Conservation (phyloP, 1,284 basidiomycete genomes). For the Cutaneotrichosporon cavernicola region DNA sequence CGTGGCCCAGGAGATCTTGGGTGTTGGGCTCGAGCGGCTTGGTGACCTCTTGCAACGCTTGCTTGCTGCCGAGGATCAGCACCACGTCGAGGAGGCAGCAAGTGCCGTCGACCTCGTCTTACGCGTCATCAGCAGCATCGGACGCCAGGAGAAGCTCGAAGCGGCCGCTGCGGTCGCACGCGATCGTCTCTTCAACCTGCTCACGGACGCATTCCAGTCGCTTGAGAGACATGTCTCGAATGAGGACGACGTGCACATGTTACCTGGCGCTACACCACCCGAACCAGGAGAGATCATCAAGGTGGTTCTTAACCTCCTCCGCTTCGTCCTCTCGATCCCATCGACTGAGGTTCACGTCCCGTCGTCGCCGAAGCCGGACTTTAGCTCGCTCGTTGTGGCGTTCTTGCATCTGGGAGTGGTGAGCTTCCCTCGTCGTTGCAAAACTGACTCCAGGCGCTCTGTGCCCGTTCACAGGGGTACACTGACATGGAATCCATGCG, state of each 20-base stretch:
- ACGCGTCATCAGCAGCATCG: slow-evolving; percentile 38
- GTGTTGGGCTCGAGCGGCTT: slow-evolving; percentile 43
- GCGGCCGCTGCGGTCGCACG: slow-evolving; percentile 26
- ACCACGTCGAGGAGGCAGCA: slow-evolving; percentile 28
- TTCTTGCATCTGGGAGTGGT: slow-evolving; percentile 38
- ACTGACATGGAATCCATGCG: slow-evolving; percentile 23
- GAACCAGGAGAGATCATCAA: slow-evolving; percentile 34
- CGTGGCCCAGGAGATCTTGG: slow-evolving; percentile 45
- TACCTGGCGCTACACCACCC: slow-evolving; percentile 33
- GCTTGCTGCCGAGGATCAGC: slow-evolving; percentile 39
- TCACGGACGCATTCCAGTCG: slow-evolving; percentile 40
- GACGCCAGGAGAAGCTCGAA: slow-evolving; percentile 22
- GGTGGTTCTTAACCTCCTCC: slow-evolving; percentile 36
- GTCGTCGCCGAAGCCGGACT: slow-evolving; percentile 41
- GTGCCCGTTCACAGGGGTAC: slow-evolving; percentile 16
- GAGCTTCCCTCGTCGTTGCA: slow-evolving; percentile 17
- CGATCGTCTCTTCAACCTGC: slow-evolving; percentile 40
- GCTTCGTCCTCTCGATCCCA: slow-evolving; percentile 36
- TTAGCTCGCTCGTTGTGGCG: slow-evolving; percentile 34
- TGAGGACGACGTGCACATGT: slow-evolving; percentile 31
- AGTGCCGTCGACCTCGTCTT: slow-evolving; percentile 41
- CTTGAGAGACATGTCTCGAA: slow-evolving; percentile 38
- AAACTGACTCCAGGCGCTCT: slow-evolving; percentile 21
- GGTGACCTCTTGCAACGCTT: slow-evolving; percentile 37
- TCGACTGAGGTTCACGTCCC: slow-evolving; percentile 28